Base-by-base conservation (phyloP, 23 red algal genomes). In the Pyropia yezoensis region DNA sequence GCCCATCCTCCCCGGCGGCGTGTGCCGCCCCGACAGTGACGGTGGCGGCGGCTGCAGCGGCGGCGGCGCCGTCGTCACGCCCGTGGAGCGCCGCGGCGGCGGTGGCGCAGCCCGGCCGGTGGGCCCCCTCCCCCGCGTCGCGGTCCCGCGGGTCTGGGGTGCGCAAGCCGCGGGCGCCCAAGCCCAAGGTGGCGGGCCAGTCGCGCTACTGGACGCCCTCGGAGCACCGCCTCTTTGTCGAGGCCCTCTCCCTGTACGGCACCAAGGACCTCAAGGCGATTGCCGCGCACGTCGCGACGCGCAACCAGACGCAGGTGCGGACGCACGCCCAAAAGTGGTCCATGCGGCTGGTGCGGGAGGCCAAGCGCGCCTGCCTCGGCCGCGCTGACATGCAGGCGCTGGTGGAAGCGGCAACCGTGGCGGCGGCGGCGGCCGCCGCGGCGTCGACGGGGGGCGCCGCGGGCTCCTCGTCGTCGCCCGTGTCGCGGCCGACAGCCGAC, bases 251-350 rank as follows among this genome's bases (percentile, higher is more conserved):
- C 29, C 69, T 78, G 75, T 96, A 79, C 61, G 91, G 91, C 2
- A 83, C 79, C 24, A 86, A 75, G 70, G 76, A 96, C 75, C 76
- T 96, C 25, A 80, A 85, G 76, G 65, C 77, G 21, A 96, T 96
- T 68, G 62, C 80, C 52, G 74, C 77, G 26, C 58, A 88, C 63
- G 91, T 96, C 2, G 83, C 77, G 12, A 96, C 91, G 26, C 63
- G 91, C 14, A 89, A 83, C 33, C 70, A 78, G 82, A 89, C 77
- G 15, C 91, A 96, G 76, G 80, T 78, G 22, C 77, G 91, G 49
- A 96, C 91, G 34, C 91, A 96, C 69, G 63, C 71, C 47, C 91
- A 96, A 66, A 96, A 96, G 70, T 88, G 63, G 55, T 96, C 82
- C 39, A 96, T 96, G 91, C 70, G 84, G 11, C 70, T 96, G 30